These are phyloP conservation scores for Zymoseptoria tritici DNA, from an alignment of 2,329 filamentous ascomycete genomes.

Conservation along the genomic window DNA sequence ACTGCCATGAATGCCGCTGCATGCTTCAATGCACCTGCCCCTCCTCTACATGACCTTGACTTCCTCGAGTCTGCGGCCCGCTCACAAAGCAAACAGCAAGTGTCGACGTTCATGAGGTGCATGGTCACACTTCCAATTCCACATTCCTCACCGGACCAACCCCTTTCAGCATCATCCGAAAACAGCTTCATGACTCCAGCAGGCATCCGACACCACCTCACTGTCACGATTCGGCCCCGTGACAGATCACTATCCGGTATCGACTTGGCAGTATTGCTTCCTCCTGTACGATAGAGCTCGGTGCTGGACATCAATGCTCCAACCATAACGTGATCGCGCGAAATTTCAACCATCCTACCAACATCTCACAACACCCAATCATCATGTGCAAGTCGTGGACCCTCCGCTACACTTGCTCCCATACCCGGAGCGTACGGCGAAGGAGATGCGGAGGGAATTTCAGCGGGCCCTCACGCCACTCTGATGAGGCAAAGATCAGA, in stretches of 20 bases:
- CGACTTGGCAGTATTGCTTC: not conserved
- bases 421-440: constrained; percentile 22
- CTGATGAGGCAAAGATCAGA: constrained; percentile 14
- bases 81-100: not conserved
- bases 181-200: not conserved
- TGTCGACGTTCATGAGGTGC: not conserved
- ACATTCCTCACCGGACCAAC: not conserved
- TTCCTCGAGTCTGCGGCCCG: not conserved
- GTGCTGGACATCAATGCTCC: not conserved
- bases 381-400: constrained; percentile 34
- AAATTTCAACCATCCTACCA: constrained; percentile 1
- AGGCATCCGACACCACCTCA: not conserved
- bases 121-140: not conserved
- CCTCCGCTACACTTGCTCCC: constrained; percentile 29
- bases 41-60: not conserved
- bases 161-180: not conserved
- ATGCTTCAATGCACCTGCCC: not conserved
- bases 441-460: constrained; percentile 31
- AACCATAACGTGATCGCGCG: not conserved
- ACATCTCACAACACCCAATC: not conserved
- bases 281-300: not conserved
- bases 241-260: not conserved
- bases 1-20: not conserved
- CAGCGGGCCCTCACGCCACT: constrained; percentile 7
- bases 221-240: not conserved